Conservation (phyloP, 257 asterid species). For the Solanum pinnatisectum region DNA sequence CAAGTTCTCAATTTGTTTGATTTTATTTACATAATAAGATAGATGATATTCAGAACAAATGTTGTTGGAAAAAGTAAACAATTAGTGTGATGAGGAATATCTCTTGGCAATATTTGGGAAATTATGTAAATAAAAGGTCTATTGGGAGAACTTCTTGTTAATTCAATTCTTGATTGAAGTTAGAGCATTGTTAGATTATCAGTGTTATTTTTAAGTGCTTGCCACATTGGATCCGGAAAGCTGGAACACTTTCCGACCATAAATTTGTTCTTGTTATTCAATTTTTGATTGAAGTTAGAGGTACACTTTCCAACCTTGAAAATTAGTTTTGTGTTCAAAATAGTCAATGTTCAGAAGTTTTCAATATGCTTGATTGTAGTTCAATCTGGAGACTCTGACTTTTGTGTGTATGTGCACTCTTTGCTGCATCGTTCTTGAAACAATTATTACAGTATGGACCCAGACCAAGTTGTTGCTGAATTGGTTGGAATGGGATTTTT, state of each 20-base stretch:
- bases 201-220: background rate
- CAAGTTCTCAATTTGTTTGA: too few species aligned
- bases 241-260: background rate
- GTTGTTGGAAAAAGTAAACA: background rate
- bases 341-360: background rate
- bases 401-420: background rate
- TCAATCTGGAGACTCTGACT: background rate
- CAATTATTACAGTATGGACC: constrained; percentile 1
- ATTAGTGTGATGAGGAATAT: background rate
- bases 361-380: background rate
- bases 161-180: background rate
- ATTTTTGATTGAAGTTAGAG: too few species aligned
- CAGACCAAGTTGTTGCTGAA: constrained; percentile 41
- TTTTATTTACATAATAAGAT: background rate
- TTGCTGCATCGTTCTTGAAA: background rate
- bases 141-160: background rate
- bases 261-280: too few species aligned
- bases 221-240: background rate
- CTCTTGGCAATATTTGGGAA: too few species aligned
- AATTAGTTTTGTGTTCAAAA: background rate
- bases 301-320: background rate
- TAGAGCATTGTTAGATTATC: background rate
- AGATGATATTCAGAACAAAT: background rate
- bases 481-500: constrained; percentile 64
- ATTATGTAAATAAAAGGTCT: background rate